Evolutionary conservation across 78 protist species (phyloP).

Genomic region (Dictyostelium brefeldianum): DNA sequence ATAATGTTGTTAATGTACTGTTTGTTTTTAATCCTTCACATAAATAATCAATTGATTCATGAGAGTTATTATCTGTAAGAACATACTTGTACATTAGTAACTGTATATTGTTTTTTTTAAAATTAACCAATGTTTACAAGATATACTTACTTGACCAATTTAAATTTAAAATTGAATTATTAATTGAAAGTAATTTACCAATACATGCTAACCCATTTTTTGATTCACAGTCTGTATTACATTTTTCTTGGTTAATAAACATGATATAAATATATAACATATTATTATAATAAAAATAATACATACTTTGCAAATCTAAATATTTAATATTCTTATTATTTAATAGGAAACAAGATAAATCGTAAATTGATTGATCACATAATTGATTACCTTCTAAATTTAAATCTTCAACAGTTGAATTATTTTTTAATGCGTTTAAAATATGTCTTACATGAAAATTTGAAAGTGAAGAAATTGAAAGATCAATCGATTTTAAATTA

Average conservation of each 20-base stretch:
- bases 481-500: neutral
- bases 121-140: too few species aligned
- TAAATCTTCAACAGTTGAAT: neutral
- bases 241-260: too few species aligned
- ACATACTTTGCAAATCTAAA: slow-evolving; percentile 20
- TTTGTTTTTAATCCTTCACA: slow-evolving; percentile 1
- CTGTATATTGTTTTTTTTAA: too few species aligned
- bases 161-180: neutral
- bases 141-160: slow-evolving; percentile 22
- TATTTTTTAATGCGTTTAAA: neutral
- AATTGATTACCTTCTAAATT: slow-evolving; percentile 18
- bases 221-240: neutral
- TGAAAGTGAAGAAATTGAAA: neutral
- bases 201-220: slow-evolving; percentile 4
- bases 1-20: neutral
- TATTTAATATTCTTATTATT: slow-evolving; percentile 2
- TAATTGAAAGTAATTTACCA: neutral
- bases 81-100: too few species aligned
- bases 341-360: neutral
- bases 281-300: neutral
- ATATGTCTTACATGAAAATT: neutral
- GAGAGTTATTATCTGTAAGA: slow-evolving; percentile 10
- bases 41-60: neutral
- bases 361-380: slow-evolving; percentile 16
- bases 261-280: too few species aligned